These are phyloP conservation scores for Begonia loranthoides DNA, from an alignment of 306 rosid species.

Conservation along the genomic window DNA sequence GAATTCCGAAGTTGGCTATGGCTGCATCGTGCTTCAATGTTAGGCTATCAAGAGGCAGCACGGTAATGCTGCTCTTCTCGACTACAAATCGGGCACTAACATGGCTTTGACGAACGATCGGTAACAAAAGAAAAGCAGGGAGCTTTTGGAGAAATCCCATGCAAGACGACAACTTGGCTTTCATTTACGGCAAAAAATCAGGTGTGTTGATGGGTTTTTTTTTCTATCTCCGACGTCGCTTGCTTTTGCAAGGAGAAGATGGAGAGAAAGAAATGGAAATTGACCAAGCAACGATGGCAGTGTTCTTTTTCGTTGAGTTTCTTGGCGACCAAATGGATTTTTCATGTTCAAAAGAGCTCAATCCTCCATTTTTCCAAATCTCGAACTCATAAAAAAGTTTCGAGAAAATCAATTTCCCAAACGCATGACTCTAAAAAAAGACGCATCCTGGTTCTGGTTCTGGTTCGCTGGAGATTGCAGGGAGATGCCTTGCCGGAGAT, in stretches of 20 bases:
- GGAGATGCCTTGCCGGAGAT: too few species aligned
- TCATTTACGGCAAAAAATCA: neutral
- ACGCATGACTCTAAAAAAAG: too few species aligned
- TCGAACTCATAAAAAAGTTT: too few species aligned
- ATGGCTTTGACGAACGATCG: constrained; percentile 4
- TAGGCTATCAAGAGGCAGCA: constrained; percentile 42
- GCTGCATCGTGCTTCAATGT: constrained; percentile 48
- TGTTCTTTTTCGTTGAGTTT: too few species aligned
- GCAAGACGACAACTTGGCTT: constrained; percentile 13
- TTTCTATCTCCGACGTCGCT: too few species aligned
- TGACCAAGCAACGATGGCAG: constrained; percentile 23
- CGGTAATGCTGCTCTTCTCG: constrained; percentile 57
- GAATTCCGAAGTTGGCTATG: constrained; percentile 79
- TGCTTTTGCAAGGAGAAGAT: neutral
- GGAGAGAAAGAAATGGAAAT: constrained; percentile 3
- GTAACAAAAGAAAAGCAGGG: neutral
- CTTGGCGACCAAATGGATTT: too few species aligned
- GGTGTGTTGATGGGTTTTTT: constrained; percentile 2
- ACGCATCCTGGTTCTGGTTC: too few species aligned
- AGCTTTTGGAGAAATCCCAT: constrained; percentile 19
- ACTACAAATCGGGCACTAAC: constrained; percentile 55
- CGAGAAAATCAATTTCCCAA: too few species aligned
- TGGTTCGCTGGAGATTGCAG: too few species aligned
- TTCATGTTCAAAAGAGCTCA: too few species aligned
- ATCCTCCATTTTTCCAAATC: too few species aligned